phyloP scores from a whole-genome alignment of 2,329 filamentous ascomycete genomes.

The Didymella exigua region DNA sequence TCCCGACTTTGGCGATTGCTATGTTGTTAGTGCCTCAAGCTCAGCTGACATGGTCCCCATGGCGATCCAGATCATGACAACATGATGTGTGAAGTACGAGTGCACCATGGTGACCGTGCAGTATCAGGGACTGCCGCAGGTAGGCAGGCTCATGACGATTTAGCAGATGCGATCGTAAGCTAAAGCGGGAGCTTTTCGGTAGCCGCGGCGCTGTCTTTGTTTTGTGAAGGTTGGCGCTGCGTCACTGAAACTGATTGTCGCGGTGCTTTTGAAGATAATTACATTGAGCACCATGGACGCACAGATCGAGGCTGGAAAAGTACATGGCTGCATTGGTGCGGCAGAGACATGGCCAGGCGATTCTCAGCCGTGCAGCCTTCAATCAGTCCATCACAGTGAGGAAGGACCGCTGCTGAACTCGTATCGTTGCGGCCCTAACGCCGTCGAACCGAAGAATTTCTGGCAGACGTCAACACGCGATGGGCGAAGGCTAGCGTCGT shows the following conservation, averaged over 20 bases:
- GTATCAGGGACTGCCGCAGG: conserved; percentile 8
- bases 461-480: conserved; percentile 28
- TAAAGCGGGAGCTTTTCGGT: conserved; percentile 23
- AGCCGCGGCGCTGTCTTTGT: conserved; percentile 1
- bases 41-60: conserved; percentile 6
- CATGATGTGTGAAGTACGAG: conserved; percentile 20
- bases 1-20: not conserved
- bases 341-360: too few species aligned
- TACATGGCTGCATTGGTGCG: too few species aligned
- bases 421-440: conserved; percentile 1
- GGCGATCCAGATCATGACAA: conserved; percentile 26
- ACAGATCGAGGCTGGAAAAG: too few species aligned
- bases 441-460: not conserved
- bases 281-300: not conserved
- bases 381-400: not conserved
- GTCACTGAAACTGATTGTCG: conserved; percentile 1
- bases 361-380: not conserved
- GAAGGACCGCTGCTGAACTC: not conserved
- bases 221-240: not conserved
- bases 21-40: conserved; percentile 4
- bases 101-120: conserved; percentile 12
- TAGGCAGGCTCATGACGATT: conserved; percentile 23
- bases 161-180: conserved; percentile 9
- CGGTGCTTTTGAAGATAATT: not conserved
- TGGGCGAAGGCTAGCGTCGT: conserved; percentile 24